Percentiles rank a stretch among this genome's conserved stretches.
Evolutionary conservation across 2,329 filamentous ascomycete species (phyloP).

Genomic region (Pezicula neosporulosa): DNA sequence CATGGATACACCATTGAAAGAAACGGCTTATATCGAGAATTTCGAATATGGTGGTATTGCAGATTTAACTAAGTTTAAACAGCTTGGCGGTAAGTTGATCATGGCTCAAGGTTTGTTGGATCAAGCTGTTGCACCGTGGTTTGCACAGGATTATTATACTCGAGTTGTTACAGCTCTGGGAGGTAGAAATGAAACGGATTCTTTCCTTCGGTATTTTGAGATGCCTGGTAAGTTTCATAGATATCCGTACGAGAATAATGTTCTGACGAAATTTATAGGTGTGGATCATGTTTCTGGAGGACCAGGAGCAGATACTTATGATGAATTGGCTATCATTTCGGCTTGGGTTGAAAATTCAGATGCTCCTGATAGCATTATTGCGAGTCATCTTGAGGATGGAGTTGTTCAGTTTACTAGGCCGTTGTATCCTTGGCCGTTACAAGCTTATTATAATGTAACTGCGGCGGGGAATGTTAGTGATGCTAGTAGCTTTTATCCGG

Average conservation of each 20-base stretch:
- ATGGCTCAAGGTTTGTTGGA: background rate
- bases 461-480: background rate
- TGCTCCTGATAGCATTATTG: background rate
- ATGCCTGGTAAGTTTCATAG: background rate
- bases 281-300: slow-evolving; percentile 1
- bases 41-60: slow-evolving; percentile 2
- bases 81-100: background rate
- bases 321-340: background rate
- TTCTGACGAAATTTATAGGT: background rate
- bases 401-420: background rate
- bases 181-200: background rate
- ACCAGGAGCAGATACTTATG: background rate
- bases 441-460: background rate
- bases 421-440: slow-evolving; percentile 1
- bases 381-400: background rate
- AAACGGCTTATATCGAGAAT: background rate
- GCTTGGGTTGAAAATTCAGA: slow-evolving; percentile 1
- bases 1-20: background rate
- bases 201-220: slow-evolving; percentile 1
- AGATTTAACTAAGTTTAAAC: background rate
- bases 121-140: background rate
- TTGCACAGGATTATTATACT: background rate
- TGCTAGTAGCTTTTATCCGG: background rate
- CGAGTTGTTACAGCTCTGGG: background rate
- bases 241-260: too few relatives aligned